Base-by-base conservation (phyloP, 164 flowering plant genomes). In the Annona squamosa region DNA sequence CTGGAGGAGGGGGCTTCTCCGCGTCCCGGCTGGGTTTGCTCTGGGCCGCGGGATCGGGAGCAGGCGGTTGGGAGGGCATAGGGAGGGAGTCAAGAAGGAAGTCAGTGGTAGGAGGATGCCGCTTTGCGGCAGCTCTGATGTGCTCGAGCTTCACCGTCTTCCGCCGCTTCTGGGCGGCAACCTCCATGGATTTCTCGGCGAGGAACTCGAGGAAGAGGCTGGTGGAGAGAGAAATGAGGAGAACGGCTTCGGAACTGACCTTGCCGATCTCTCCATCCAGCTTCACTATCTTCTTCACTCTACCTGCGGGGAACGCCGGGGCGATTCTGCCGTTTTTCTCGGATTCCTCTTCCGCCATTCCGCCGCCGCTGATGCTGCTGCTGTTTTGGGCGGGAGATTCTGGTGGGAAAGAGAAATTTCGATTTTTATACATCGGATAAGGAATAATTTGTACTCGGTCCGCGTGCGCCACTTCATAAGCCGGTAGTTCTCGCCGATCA, bases 31-130 rank as follows among this genome's bases (percentile, higher is more conserved):
- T 9, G 3, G 73, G 41, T 13, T 72, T 73, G 45, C 4, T 62
- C 71, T 71, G 73, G 37, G 78, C 77, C 0, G 81, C 43, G 3
- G 79, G 73, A 5, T 73, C 66, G 17, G 72, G 76, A 71, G 76
- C 83, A 3, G 81, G 70, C 6, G 82, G 70, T 81, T 72, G 80
- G 10, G 81, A 44, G 0, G 88, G 87, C 76, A 43, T 46, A 0
- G 95, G 94, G 42, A 95, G 90, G 46, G 87, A 88, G 67, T 95
- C 98, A n/a, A 91, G 85, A 76, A 95, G 88, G 79, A 95, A 95
- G 82, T 90, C 96, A 46, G 78, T 75, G 18, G 89, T 93, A 56
- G 98, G 92, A 19, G 75, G 88, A 79, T 93, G 98, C 59, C 86
- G 77, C 74, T 87, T 85, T 2, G 74, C 91, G 7, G 98, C 97